Evolutionary conservation across 140 eudicot species (phyloP).

Genomic region (Anethum foeniculum): DNA sequence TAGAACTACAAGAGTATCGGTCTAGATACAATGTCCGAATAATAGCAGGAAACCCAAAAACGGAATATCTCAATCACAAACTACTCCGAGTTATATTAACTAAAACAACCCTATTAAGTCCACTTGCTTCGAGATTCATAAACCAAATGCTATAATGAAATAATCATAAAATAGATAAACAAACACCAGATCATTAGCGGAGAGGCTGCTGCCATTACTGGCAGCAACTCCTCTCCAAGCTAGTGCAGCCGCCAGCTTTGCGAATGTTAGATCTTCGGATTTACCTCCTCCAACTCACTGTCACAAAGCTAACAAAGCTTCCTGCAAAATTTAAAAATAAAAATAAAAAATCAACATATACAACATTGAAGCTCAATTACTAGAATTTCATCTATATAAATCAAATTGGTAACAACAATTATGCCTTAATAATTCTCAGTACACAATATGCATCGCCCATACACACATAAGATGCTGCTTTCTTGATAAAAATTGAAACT

Average conservation of each 20-base stretch:
- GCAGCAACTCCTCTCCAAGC: conserved; percentile 66
- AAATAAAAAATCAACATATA: conserved; percentile 1
- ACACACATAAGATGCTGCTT: no score
- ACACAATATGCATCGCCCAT: no score
- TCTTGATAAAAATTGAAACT: no score
- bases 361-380: background rate
- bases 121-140: background rate
- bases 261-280: conserved; percentile 38
- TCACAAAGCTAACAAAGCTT: conserved; percentile 23
- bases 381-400: background rate
- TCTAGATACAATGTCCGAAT: background rate
- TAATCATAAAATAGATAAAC: background rate
- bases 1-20: background rate
- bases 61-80: background rate
- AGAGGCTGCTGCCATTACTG: conserved; percentile 57
- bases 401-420: no score
- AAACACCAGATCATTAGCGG: conserved; percentile 62
- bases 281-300: conserved; percentile 34
- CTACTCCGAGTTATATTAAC: background rate
- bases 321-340: conserved; percentile 22
- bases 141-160: background rate
- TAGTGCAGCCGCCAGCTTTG: conserved; percentile 73
- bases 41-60: no score
- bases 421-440: no score
- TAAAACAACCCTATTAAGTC: background rate